Base-by-base conservation (phyloP, 2,329 filamentous ascomycete species). In the Lachnellula occidentalis region DNA sequence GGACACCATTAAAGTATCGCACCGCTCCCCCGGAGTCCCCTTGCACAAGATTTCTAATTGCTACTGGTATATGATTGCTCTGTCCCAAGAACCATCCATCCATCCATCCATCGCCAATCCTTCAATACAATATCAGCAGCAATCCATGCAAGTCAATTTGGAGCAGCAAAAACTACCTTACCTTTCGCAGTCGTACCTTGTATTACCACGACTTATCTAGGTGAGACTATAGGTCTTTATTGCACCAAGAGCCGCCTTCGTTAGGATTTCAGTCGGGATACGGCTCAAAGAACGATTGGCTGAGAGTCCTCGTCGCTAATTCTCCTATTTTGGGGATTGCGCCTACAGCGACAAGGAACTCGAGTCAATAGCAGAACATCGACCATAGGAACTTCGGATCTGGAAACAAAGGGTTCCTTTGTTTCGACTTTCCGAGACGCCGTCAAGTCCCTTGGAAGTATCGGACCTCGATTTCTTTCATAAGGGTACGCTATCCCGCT, bases 321-420 rank as follows among this genome's bases (percentile, higher is more conserved):
- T 61, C 61, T 61, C 50, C 61, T 66, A 67, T 66, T 65, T 63
- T 61, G 55, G 58, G 61, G 45, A 3, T 31, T 55, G 57, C 61
- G 62, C 49, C 58, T 58, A 52, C 60, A 50, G 43, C 58, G 48
- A 64, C 63, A 65, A 66, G 66, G 61, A 58, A 48, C 60, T 64
- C 62, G 54, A 64, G 57, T 58, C 58, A 50, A 59, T 45, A 53
- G 51, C 53, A 54, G 45, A 51, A 47, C 9, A 24, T 53, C 37
- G 45, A 54, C 36, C 48, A 54, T 54, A 51, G 45, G 56, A 46
- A 45, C 53, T 57, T 58, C 53, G 56, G 55, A 58, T 57, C 56
- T 58, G 45, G 58, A 64, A 61, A 64, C 58, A 65, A 62, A 63
- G 58, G 41, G 36, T 31, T 53, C 34, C 54, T 57, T 58, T 55